A percentile compares a stretch with the other conserved stretches of the same genome.
Evolutionary conservation across 225 moss, liverwort and hornwort genomes (phyloP).

Genomic region (Thuidium tamariscinum): DNA sequence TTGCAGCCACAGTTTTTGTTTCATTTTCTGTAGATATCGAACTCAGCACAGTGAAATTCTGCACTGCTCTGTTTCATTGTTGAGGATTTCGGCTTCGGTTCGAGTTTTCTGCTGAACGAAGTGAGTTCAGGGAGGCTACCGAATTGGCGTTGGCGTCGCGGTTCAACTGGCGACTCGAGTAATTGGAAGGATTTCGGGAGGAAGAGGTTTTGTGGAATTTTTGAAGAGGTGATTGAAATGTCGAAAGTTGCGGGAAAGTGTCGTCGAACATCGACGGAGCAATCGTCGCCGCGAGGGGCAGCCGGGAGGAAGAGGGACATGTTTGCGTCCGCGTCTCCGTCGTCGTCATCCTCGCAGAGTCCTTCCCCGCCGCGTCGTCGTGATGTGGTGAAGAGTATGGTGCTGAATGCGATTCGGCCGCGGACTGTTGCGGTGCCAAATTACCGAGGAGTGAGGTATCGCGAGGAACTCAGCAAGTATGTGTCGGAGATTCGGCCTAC

Average conservation of each 20-base stretch:
- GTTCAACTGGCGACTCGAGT: neutral
- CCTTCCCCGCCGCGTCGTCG: slow-evolving; percentile 1
- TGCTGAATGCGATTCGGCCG: neutral
- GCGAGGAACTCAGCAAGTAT: slow-evolving; percentile 19
- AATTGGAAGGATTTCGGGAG: neutral
- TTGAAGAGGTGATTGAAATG: neutral
- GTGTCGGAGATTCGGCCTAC: slow-evolving; percentile 28
- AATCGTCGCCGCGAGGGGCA: neutral
- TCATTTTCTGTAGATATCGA: neutral
- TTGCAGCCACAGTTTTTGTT: too few relatives aligned
- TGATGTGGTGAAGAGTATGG: neutral
- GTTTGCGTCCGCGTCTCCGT: neutral
- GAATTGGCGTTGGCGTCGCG: neutral
- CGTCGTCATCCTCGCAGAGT: slow-evolving; percentile 4
- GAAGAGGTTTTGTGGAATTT: neutral
- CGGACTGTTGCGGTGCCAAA: neutral
- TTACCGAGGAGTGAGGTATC: slow-evolving; percentile 15
- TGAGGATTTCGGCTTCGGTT: neutral
- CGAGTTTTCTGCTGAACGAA: neutral
- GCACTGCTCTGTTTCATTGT: neutral
- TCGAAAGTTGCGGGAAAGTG: neutral
- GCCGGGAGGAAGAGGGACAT: neutral
- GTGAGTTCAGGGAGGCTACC: neutral
- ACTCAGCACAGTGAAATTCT: neutral
- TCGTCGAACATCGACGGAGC: neutral